These are phyloP conservation scores for Dictyostelium firmibasis DNA, from an alignment of 78 protist genomes.

Conservation along the genomic window DNA sequence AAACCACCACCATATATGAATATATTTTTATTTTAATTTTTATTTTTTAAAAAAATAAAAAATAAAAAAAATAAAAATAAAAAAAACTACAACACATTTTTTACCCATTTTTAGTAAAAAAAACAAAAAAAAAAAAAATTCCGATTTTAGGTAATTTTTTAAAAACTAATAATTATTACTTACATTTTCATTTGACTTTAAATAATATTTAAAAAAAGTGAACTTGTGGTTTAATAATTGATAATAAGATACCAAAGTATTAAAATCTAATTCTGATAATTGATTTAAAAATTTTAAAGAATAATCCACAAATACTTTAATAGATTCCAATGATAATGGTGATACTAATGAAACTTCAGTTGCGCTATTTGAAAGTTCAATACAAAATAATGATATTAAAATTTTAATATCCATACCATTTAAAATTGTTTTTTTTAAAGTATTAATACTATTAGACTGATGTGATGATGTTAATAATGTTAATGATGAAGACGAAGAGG, in stretches of 20 bases:
- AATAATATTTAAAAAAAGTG: neutral
- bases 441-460: neutral
- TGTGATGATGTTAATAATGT: neutral
- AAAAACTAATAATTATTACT: neutral
- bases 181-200: constrained; percentile 6
- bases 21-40: too few species aligned
- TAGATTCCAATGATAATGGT: neutral
- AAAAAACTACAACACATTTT: neutral
- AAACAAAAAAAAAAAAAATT: too few species aligned
- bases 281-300: neutral
- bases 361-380: neutral
- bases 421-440: neutral
- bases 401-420: neutral
- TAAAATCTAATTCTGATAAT: neutral
- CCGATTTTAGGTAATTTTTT: neutral
- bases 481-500: neutral
- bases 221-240: constrained; percentile 4
- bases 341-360: neutral
- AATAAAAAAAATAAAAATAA: too few species aligned
- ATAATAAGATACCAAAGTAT: neutral
- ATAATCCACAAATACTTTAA: neutral
- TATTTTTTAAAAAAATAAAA: too few species aligned
- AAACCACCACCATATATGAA: too few species aligned
- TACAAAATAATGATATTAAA: neutral
- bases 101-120: neutral